phyloP scores from a whole-genome alignment of 208 protist genomes.

The Leptomonas pyrrhocoris region DNA sequence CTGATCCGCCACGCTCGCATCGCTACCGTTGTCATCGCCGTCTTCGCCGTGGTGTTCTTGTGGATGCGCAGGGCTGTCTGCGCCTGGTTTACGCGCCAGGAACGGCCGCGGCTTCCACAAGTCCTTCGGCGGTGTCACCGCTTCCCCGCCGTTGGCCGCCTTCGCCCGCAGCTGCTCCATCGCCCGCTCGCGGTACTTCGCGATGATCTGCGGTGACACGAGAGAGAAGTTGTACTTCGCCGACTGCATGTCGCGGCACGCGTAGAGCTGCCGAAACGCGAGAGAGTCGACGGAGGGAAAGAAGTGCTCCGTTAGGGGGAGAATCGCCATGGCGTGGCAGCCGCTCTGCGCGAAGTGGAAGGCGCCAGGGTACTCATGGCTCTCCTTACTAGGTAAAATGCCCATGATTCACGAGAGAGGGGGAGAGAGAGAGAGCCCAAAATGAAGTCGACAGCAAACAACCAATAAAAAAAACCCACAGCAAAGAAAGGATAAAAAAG shows the following conservation, averaged over 20 bases:
- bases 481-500: slow-evolving; percentile 6
- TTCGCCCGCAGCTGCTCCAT: slow-evolving; percentile 13
- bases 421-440: no score
- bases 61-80: background rate
- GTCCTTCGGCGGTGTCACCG: slow-evolving; percentile 12
- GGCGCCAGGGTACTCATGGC: slow-evolving; percentile 46
- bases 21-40: background rate
- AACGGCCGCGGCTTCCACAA: slow-evolving; percentile 27
- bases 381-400: slow-evolving; percentile 57
- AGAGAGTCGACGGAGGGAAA: slow-evolving; percentile 57
- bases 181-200: slow-evolving; percentile 26
- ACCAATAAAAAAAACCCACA: slow-evolving; percentile 30
- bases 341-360: slow-evolving; percentile 54
- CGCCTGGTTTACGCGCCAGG: slow-evolving; percentile 25
- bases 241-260: slow-evolving; percentile 48
- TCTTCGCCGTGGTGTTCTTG: no score
- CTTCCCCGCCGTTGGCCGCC: slow-evolving; percentile 23
- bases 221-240: slow-evolving; percentile 68
- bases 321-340: slow-evolving; percentile 34
- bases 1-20: background rate
- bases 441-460: slow-evolving; percentile 5
- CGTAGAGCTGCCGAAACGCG: slow-evolving; percentile 60
- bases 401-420: slow-evolving; percentile 40
- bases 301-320: slow-evolving; percentile 65
- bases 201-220: slow-evolving; percentile 31